Base-by-base conservation (phyloP, 805 yeast species). In the Wickerhamiella sergipiensis region DNA sequence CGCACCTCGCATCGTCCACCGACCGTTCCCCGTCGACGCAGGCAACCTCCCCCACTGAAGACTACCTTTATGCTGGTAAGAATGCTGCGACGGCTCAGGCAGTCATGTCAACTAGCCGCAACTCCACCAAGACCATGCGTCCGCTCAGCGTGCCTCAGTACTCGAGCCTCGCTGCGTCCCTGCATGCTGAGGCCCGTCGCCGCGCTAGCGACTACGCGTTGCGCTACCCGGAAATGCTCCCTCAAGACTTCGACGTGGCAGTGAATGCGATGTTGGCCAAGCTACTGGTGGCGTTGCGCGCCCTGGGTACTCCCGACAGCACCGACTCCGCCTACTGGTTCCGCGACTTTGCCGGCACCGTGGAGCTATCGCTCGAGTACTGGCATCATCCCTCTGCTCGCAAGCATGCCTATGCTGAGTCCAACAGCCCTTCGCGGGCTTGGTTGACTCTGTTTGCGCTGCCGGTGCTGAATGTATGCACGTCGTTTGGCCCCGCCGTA, bases 281-380 rank as follows among this genome's bases (percentile, higher is more conserved):
- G 17, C 33, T 39, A 31, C 21, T 23, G 17, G 40, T 22, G 15
- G 59, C 60, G 9, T 19, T 52, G 23, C 42, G 22, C 10, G 60
- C 55, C 3, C 50, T 46, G 29, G 46, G 36, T 6, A 19, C 36
- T 29, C 13, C 39, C 4, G 47, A 48, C 17, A 21, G 45, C 21
- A 19, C 18, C 24, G 22, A 18, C 15, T 54, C 57, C 3, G 51
- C 54, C 1, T 57, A 50, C 38, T 47, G 51, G 22, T 57, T 55
- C 49, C 56, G 61, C 22, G 58, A 55, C 46, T 57, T 52, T 31
- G 58, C 56, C n/a, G 61, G 60, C 12, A 43, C 50, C 23, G 45
- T 54, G 33, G 22, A 52, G n/a, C 12, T 46, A 13, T 43, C 57
- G 9, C 45, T 57, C 12, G 54, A 57, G 43, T 12, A 19, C n/a